Percentiles rank a stretch among this genome's conserved stretches.
These are phyloP conservation scores for Cladosporium sp. DNA, from an alignment of 2,329 filamentous ascomycete genomes.

Conservation along the genomic window DNA sequence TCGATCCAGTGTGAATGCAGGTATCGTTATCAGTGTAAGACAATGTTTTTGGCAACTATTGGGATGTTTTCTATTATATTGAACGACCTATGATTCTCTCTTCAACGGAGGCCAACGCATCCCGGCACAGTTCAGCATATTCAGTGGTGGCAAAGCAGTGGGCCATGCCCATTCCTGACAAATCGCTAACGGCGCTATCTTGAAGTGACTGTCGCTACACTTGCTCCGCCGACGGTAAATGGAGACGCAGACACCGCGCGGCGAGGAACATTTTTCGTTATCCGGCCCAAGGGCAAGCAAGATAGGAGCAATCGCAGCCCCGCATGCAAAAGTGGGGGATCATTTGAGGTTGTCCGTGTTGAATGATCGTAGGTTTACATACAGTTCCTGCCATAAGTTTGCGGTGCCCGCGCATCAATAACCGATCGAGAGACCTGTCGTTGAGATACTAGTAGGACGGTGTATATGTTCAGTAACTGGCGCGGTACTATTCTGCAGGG, in stretches of 20 bases:
- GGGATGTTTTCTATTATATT: background rate
- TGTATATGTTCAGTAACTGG: background rate
- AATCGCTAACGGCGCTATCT: background rate
- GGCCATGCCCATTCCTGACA: background rate
- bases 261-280: background rate
- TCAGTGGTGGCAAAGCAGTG: background rate
- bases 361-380: background rate
- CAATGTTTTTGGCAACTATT: background rate
- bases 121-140: background rate
- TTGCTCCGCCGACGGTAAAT: background rate
- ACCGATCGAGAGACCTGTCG: background rate
- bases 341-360: background rate
- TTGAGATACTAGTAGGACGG: background rate
- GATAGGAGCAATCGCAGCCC: background rate
- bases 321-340: background rate
- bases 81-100: background rate
- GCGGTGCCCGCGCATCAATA: background rate
- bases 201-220: background rate
- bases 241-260: background rate
- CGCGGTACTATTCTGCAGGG: no score
- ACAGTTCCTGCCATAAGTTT: background rate
- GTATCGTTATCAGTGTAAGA: background rate
- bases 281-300: no score
- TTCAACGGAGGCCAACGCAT: background rate
- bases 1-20: background rate